Evolutionary conservation across 2,329 filamentous ascomycete species (phyloP).

Genomic region (Fragosphaeria purpurea): DNA sequence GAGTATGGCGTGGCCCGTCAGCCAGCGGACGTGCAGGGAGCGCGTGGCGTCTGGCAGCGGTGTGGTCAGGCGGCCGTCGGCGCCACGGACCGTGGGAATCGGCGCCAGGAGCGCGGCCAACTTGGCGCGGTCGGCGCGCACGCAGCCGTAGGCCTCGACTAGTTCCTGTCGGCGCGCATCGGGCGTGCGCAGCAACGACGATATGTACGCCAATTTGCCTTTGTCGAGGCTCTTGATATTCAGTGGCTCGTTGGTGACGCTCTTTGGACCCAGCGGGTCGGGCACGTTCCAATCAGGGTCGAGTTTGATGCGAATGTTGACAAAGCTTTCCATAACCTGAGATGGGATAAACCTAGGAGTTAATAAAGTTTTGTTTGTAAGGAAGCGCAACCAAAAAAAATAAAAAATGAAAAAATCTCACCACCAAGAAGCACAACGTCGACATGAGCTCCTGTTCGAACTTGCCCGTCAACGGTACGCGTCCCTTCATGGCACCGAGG

Average conservation of each 20-base stretch:
- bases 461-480: background rate
- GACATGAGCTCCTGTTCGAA: constrained; percentile 7
- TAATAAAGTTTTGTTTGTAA: too few species aligned
- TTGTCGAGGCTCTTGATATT: constrained; percentile 1
- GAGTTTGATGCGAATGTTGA: constrained; percentile 10
- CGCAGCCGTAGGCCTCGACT: background rate
- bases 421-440: constrained; percentile 8
- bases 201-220: background rate
- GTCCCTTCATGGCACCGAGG: constrained; percentile 1
- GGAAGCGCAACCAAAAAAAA: too few species aligned
- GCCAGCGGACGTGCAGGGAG: constrained; percentile 6
- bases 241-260: background rate
- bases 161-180: background rate
- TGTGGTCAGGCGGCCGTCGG: background rate
- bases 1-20: constrained; percentile 6
- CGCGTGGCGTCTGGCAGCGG: background rate
- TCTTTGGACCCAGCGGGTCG: background rate
- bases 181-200: background rate
- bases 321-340: constrained; percentile 10
- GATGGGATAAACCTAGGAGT: background rate
- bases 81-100: background rate
- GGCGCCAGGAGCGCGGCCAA: background rate
- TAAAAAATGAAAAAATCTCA: background rate
- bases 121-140: constrained; percentile 1
- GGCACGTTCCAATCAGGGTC: constrained; percentile 6